Evolutionary conservation across 208 protist species (phyloP), one percentile per base, ranked within the genome.

Genomic region (Acanthamoeba triangularis): DNA sequence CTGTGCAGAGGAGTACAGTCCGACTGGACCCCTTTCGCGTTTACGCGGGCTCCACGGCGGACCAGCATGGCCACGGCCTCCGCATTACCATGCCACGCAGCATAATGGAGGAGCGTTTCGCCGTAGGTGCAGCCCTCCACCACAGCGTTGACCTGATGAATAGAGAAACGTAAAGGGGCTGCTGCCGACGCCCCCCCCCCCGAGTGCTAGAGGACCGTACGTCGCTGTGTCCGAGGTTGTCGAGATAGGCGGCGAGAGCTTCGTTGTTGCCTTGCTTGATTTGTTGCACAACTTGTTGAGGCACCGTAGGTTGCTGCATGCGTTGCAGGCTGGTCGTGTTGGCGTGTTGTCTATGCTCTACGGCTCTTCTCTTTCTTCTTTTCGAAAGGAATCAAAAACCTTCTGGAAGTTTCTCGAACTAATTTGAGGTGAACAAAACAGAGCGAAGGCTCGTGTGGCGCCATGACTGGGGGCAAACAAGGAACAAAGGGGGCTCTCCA

Each of bases 1-100:
- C 78, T 87, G 47, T 87, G 78, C 6, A 87, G 78, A 87, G 78
- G 78, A 14, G 78, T 87, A 16, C 78, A 87, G 44, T 41, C 44
- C 16, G 78, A 87, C 6, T 61, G 30, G 47, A 59, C 8, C 6
- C 78, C 78, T 35, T 37, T 35, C 16, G 28, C 47, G 78, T 87
- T 59, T 37, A 87, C 20, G 18, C 8, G 47, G 3, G 78, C 78
- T 10, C 78, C 47, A 1, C 18, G 23, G 16, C 47, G 37, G 18
- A 87, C 35, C 25, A 87, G 44, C 16, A 35, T 10, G 23, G n/a
- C 44, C 28, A 87, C 78, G 1, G 78, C 78, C 28, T 59, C 44
- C 44, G 35, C 78, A 23, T 87, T 87, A 20, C 78, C 78, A 23
- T 37, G n/a, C 78, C 78, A 87, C 11, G 78, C 78, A 8, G 78